Evolutionary conservation across 2,329 filamentous ascomycete species (phyloP).

Genomic region (Ophiobolus disseminans): DNA sequence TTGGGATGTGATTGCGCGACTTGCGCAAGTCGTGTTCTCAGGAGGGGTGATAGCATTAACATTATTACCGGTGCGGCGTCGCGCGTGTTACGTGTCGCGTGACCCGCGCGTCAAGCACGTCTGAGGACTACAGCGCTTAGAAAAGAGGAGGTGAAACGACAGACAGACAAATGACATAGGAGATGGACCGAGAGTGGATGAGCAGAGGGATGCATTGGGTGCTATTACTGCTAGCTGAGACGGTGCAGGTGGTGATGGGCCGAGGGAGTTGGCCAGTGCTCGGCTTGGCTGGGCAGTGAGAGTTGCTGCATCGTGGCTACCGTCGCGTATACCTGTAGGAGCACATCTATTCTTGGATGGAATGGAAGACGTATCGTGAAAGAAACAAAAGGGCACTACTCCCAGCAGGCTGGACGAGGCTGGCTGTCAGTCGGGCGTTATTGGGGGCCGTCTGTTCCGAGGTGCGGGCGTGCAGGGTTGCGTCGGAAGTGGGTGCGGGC

Average conservation of each 20-base stretch:
- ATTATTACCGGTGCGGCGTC: conserved; percentile 32
- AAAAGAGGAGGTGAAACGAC: conserved; percentile 15
- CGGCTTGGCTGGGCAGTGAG: conserved; percentile 1
- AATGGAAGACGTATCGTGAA: not conserved
- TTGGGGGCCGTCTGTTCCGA: conserved; percentile 15
- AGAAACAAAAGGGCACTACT: not conserved
- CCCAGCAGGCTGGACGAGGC: not conserved
- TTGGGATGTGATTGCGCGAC: conserved; percentile 20
- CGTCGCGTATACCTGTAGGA: no score
- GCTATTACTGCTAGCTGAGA: conserved; percentile 3
- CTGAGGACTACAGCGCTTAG: conserved; percentile 12
- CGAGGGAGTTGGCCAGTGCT: conserved; percentile 2
- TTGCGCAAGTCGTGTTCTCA: conserved; percentile 22
- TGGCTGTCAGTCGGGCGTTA: not conserved
- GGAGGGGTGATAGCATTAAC: conserved; percentile 38
- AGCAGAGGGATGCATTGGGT: conserved; percentile 2
- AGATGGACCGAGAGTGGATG: conserved; percentile 11
- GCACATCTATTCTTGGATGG: not conserved
- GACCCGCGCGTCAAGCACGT: conserved; percentile 24
- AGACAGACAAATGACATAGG: conserved; percentile 14
- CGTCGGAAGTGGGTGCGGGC: conserved; percentile 20
- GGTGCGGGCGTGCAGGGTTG: conserved; percentile 4
- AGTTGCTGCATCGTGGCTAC: not conserved
- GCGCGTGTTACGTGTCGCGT: conserved; percentile 27
- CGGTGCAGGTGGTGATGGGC: conserved; percentile 7